Evolutionary conservation across 2,329 filamentous ascomycete genomes (phyloP).

Genomic region (Penicillium sclerotigenum): DNA sequence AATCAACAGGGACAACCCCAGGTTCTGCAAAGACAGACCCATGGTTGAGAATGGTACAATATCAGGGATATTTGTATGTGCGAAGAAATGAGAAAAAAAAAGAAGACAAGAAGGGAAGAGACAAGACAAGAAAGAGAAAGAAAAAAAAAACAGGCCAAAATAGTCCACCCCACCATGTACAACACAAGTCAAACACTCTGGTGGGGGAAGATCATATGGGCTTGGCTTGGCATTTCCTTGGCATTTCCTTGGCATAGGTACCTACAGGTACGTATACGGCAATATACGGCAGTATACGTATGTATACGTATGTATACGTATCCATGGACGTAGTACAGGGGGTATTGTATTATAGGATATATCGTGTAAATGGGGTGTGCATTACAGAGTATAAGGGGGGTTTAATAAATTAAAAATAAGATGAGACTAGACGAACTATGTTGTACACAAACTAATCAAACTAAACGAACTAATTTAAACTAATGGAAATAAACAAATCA

Average conservation of each 20-base stretch:
- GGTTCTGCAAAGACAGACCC: conserved; percentile 18
- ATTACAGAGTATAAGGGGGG: background rate
- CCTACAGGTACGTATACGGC: background rate
- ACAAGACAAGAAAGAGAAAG: background rate
- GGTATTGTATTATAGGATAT: background rate
- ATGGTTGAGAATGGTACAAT: conserved; percentile 13
- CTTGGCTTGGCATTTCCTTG: background rate
- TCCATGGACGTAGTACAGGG: background rate
- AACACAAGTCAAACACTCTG: conserved; percentile 5
- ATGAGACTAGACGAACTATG: background rate
- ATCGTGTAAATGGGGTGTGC: background rate
- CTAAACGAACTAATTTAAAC: background rate
- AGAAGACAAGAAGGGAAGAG: background rate
- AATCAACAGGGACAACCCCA: conserved; percentile 45
- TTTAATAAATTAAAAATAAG: background rate
- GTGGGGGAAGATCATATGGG: conserved; percentile 7
- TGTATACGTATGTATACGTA: background rate
- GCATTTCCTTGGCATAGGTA: background rate
- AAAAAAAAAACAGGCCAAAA: background rate
- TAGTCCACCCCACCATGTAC: conserved; percentile 9
- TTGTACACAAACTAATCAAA: background rate
- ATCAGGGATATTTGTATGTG: background rate
- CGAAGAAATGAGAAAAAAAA: background rate
- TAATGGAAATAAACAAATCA: background rate
- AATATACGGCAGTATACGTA: too few relatives aligned